phyloP scores from a whole-genome alignment of 345 rosid species.

The Salix udensis region DNA sequence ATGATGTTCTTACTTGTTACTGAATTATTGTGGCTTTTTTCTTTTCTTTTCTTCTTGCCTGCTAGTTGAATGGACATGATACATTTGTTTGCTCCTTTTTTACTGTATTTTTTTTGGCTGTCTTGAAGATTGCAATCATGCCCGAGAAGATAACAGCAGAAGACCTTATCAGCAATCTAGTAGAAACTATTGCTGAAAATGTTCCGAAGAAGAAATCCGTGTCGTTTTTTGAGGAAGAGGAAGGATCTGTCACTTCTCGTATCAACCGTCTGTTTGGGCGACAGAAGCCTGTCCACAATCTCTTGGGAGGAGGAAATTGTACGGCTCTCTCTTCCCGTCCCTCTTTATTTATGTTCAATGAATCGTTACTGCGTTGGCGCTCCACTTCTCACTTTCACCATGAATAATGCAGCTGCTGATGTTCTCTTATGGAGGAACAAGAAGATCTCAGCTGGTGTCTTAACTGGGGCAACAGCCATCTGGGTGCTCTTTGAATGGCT shows the following conservation, averaged over 20 bases:
- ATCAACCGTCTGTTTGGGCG: constrained; percentile 77
- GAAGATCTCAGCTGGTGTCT: constrained; percentile 75
- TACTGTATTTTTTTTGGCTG: not conserved
- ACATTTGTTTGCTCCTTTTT: not conserved
- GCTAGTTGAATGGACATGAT: not conserved
- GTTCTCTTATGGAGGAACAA: constrained; percentile 95
- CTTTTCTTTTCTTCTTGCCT: not conserved
- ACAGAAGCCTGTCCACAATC: constrained; percentile 61
- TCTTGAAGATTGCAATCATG: constrained; percentile 47
- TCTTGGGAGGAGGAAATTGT: constrained; percentile 95
- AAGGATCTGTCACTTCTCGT: constrained; percentile 43
- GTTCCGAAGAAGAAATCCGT: constrained; percentile 58
- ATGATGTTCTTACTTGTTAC: not conserved
- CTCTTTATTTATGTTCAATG: not conserved
- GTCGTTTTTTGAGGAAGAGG: constrained; percentile 61
- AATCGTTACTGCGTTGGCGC: not conserved
- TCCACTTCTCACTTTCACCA: not conserved
- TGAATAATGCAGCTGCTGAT: constrained; percentile 79
- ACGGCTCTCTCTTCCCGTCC: constrained; percentile 7
- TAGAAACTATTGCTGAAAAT: constrained; percentile 57
- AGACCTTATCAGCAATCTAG: constrained; percentile 45
- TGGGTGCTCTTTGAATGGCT: constrained; percentile 97
- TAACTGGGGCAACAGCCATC: constrained; percentile 63
- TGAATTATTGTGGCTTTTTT: not conserved
- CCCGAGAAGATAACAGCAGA: constrained; percentile 67